Evolutionary conservation across 2,329 filamentous ascomycete genomes (phyloP), one percentile per base, ranked within the genome.

Genomic region (Microsporum audouinii): DNA sequence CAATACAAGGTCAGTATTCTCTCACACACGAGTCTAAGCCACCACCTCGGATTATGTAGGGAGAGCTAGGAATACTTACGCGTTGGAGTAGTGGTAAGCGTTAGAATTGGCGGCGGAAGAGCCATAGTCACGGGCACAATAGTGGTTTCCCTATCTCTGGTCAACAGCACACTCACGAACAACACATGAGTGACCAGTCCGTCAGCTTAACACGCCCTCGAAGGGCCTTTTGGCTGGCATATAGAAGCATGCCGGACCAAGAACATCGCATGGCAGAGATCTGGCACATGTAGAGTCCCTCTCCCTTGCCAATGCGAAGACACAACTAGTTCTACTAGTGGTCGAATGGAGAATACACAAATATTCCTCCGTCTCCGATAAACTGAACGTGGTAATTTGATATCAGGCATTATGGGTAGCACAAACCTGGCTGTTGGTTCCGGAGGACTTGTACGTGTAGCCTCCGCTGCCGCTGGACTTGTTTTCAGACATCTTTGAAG

Each of bases 41-140:
- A 2, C 8, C 5, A 39, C 17, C 17, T 10, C 14, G 14, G 8
- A 39, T 12, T 12, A 3, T 49, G 27, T 23, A 29, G 7, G 55
- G 17, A 57, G 45, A 57, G 53, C 43, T 3, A 14, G n/a, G 57
- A 34, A 27, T 71, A 10, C 78, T 65, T 69, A 83, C 81, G 62
- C 69, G 77, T 88, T 88, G 59, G 83, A 87, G 70, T 88, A 88
- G 70, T 88, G 85, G 64, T 72, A 74, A 43, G 68, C 65, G 74
- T 87, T 87, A 34, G 74, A 72, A 71, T 85, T 84, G 58, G 77
- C 65, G 5, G 79, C 82, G 57, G 72, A 67, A 64, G 77, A 78
- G 63, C 83, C 83, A 65, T 87, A 87, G 73, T 85, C 82, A 38
- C 85, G 84, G 51, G 79, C 72, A 72, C 84, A 86, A 68, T 84